Evolutionary conservation across 257 asterid genomes (phyloP).

Genomic region (Euphrasia confusa): DNA sequence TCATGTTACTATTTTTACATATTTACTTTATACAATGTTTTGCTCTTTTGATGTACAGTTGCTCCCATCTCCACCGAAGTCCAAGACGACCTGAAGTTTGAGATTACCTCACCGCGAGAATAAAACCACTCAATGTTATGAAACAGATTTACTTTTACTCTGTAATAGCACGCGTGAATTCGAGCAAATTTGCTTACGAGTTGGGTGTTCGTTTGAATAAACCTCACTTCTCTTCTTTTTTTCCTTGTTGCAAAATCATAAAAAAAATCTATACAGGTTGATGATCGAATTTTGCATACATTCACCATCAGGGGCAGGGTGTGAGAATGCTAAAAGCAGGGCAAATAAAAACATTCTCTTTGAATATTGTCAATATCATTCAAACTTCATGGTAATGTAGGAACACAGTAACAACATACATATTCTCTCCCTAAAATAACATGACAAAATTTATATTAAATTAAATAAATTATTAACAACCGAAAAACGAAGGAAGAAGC

Average conservation of each 20-base stretch:
- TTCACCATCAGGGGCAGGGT: no score
- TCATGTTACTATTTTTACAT: no score
- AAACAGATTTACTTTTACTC: slow-evolving; percentile 14
- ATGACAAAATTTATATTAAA: slow-evolving; percentile 6
- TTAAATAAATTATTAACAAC: slow-evolving; percentile 20
- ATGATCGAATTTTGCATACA: not conserved
- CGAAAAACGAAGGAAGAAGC: slow-evolving; percentile 8
- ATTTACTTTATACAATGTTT: not conserved
- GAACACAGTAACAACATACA: no score
- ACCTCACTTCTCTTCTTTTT: not conserved
- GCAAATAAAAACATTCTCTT: no score
- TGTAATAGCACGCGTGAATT: slow-evolving; percentile 26
- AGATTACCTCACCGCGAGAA: slow-evolving; percentile 12
- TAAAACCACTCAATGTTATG: slow-evolving; percentile 19
- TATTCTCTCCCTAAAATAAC: not conserved
- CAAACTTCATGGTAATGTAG: no score
- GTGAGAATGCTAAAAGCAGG: no score
- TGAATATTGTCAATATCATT: no score
- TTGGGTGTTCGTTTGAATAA: slow-evolving; percentile 13
- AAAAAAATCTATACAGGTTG: slow-evolving; percentile 21
- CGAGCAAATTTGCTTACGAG: slow-evolving; percentile 24
- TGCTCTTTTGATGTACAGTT: slow-evolving; percentile 36
- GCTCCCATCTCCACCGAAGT: slow-evolving; percentile 61
- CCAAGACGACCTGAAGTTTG: slow-evolving; percentile 55
- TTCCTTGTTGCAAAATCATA: not conserved